These are phyloP conservation scores for Umbelopsis sp. DNA, from an alignment of 371 early-diverging fungal genomes.

Conservation along the genomic window DNA sequence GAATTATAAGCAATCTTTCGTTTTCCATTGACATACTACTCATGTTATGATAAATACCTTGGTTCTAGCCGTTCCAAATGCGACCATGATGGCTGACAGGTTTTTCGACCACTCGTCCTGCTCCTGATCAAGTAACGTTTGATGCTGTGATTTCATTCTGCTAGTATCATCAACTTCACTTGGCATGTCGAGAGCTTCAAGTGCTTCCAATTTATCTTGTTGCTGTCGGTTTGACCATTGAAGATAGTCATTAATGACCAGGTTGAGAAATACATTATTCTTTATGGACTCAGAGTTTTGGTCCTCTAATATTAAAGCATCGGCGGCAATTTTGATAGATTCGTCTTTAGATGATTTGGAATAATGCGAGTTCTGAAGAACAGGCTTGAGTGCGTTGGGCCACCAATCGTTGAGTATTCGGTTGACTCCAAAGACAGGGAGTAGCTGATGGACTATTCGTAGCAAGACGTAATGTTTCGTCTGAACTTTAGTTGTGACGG, in stretches of 20 bases:
- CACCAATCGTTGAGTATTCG: constrained; percentile 43
- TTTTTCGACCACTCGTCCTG: constrained; percentile 54
- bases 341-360: constrained; percentile 4
- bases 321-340: constrained; percentile 31
- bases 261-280: background rate
- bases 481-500: constrained; percentile 30
- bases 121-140: constrained; percentile 43
- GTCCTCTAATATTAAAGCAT: constrained; percentile 39
- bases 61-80: constrained; percentile 45
- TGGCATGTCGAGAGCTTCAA: constrained; percentile 25
- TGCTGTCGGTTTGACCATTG: constrained; percentile 37
- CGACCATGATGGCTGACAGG: constrained; percentile 35
- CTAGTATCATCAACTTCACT: constrained; percentile 25
- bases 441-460: constrained; percentile 36
- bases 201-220: constrained; percentile 25
- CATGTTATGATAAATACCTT: constrained; percentile 32
- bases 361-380: constrained; percentile 25
- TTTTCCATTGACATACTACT: no score
- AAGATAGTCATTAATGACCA: constrained; percentile 29
- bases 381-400: constrained; percentile 35
- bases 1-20: background rate
- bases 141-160: constrained; percentile 31
- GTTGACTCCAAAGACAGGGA: constrained; percentile 37
- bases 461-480: constrained; percentile 44
- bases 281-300: constrained; percentile 20